These are phyloP conservation scores for Tubosaeta sp. DNA, from an alignment of 768 basidiomycete genomes.

Conservation along the genomic window DNA sequence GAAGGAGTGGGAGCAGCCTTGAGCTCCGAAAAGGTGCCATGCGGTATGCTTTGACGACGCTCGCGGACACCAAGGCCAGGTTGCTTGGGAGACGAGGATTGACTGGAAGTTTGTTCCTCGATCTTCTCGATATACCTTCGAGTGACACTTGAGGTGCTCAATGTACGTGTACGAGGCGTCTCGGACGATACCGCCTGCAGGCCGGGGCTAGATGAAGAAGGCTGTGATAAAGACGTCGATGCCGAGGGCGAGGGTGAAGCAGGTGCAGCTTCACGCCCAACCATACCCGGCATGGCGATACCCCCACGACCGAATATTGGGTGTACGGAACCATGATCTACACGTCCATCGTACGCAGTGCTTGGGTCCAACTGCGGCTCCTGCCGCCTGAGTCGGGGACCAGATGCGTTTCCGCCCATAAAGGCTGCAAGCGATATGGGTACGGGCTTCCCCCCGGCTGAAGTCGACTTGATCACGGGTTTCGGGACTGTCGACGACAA, in stretches of 20 bases:
- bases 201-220: not conserved
- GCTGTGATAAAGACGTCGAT: conserved; percentile 1
- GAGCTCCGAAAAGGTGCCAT: conserved; percentile 15
- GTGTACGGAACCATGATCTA: conserved; percentile 51
- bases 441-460: conserved; percentile 30
- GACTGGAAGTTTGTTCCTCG: conserved; percentile 36
- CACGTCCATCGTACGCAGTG: conserved; percentile 64
- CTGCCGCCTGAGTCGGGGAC: conserved; percentile 68
- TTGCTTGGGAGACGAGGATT: conserved; percentile 25
- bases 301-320: conserved; percentile 74
- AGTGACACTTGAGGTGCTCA: conserved; percentile 34
- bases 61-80: conserved; percentile 35
- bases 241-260: conserved; percentile 6
- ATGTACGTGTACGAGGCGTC: conserved; percentile 24
- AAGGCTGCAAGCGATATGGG: conserved; percentile 75
- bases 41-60: conserved; percentile 49
- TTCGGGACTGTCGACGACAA: conserved; percentile 4
- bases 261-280: conserved; percentile 16
- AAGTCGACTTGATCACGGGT: conserved; percentile 8
- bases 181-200: conserved; percentile 14
- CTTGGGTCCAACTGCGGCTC: conserved; percentile 67
- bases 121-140: conserved; percentile 35
- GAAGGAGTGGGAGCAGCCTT: conserved; percentile 12
- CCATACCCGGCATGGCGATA: conserved; percentile 74
- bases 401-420: conserved; percentile 74